Conservation (phyloP, 148 eudicot genomes). For the Vaccinium myrtillus region DNA sequence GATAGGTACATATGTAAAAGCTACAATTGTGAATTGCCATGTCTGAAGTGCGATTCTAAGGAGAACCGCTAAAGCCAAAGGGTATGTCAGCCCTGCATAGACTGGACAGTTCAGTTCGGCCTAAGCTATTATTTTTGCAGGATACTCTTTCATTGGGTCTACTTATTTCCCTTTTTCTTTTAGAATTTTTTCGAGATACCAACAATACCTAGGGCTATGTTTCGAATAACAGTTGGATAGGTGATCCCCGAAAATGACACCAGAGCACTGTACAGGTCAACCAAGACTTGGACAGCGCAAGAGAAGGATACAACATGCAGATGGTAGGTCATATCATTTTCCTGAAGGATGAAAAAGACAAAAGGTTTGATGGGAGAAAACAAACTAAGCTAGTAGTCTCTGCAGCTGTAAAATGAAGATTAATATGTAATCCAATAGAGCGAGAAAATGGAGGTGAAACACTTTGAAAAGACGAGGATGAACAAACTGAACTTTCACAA, state of each 20-base stretch:
- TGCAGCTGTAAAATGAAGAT: background rate
- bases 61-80: background rate
- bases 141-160: background rate
- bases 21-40: background rate
- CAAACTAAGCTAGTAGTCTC: background rate
- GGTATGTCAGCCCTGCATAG: background rate
- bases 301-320: background rate
- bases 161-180: background rate
- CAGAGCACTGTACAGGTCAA: background rate
- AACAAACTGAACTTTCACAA: conserved; percentile 6
- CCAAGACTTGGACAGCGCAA: background rate
- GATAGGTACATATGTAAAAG: background rate
- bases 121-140: background rate
- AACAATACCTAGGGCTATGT: background rate
- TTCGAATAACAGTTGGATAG: background rate
- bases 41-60: background rate
- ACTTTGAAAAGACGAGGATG: background rate
- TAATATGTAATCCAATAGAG: background rate
- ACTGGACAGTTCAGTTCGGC: background rate
- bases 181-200: background rate
- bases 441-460: background rate
- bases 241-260: background rate
- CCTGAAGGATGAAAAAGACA: background rate
- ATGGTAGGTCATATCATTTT: too few relatives aligned
- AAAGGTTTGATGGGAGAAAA: background rate